Evolutionary conservation across 2,329 filamentous ascomycete species (phyloP), one percentile per base, ranked within the genome.

Genomic region (Trichophyton mentagrophytes): DNA sequence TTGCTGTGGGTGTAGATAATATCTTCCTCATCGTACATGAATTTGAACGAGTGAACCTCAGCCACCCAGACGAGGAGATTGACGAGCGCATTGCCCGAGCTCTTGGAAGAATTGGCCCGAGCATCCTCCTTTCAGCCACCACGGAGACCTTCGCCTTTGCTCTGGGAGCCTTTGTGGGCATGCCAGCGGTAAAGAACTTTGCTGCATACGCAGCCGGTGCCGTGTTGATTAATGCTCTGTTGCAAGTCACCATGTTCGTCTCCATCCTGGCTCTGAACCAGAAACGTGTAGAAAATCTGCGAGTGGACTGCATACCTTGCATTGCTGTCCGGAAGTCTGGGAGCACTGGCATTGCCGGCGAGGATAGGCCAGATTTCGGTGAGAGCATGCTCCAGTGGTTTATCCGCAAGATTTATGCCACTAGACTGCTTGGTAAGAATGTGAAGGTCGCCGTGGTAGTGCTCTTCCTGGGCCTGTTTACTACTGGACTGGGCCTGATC

Each of bases 21-120:
- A 97, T 99, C 68, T 99, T 99, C 76, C 78, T 99, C 61, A 96
- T 99, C 62, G 93, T 99, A 0, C 93, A 99, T 73, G 93, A 99
- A 73, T 95, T 99, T 62, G 93, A 99, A 71, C 83, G 93, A 33
- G 88, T 96, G 70, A 99, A 99, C 69, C 77, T 90, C 66, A 95
- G 87, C 72, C 88, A 96, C 68, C 90, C 91, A 0, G 91, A 97
- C 69, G 87, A 91, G 64, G 82, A 87, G 72, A 86, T 99, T 1
- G 88, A 95, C 66, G 85, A 91, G 69, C 84, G 93, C 27, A 85
- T 97, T 60, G 87, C 90, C 4, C 86, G 88, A 69, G 89, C 93
- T 2, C 79, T 97, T n/a, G 92, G 93, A 22, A 85, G 93, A 60
- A 99, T 99, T 85, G 93, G 93, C 0, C 93, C 93, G 1, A 97